Evolutionary conservation across 768 basidiomycete species (phyloP), one percentile per base, ranked within the genome.

Genomic region (Lactifluus hygrophoroides): DNA sequence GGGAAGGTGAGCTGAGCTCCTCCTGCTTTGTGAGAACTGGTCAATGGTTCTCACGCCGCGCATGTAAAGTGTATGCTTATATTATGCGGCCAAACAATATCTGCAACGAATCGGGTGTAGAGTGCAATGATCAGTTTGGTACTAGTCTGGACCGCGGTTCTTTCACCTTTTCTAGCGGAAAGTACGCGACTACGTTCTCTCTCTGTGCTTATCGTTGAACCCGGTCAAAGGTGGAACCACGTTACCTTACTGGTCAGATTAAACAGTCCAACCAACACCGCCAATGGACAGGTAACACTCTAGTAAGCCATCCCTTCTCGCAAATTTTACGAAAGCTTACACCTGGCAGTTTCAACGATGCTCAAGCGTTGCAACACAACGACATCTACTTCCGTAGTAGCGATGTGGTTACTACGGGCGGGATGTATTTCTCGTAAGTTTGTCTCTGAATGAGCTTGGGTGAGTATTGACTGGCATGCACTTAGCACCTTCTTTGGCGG

Each of bases 401-500:
- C 30, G 69, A 77, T 21, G 70, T 71, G 25, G 71, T 93, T 25
- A 68, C 72, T 9, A 77, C 81, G 9, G 84, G 83, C 34, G 90
- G 91, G 8, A 69, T 92, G 48, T 91, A 81, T 72, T 88, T 93
- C 70, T 91, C 90, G 82, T 57, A 7, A 54, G 27, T 62, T n/a
- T 49, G 9, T 46, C 23, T 32, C 13, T 28, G 23, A 32, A 30
- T 25, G 34, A 11, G 21, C 27, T 48, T 11, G 27, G 3, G 21
- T 35, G 51, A 2, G 37, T 48, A 7, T 14, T 60, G 44, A 30
- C 28, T 46, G 14, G 3, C 11, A 38, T 48, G 5, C 47, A 9
- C 9, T n/a, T 60, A 87, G 86, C 34, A 90, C 88, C 21, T 91
- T 92, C 74, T 92, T 90, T 67, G 90, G 89, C 71, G 90, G 87